These are phyloP conservation scores for Salix brachista DNA, from an alignment of 345 rosid species.

Conservation along the genomic window DNA sequence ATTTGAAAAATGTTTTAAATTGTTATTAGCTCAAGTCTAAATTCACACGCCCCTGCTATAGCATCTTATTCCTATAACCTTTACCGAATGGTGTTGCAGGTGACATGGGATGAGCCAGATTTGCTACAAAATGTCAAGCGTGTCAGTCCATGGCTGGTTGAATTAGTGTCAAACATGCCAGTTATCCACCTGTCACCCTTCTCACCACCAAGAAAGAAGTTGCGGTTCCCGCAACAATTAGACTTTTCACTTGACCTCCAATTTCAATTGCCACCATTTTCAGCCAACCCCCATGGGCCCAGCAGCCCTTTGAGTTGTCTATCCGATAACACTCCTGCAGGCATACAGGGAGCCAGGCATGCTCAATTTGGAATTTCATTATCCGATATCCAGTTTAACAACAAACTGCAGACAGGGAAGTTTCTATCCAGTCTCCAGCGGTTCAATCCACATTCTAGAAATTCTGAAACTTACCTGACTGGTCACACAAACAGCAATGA, in stretches of 20 bases:
- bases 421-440: slow-evolving; percentile 51
- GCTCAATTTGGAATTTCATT: slow-evolving; percentile 72
- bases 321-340: slow-evolving; percentile 78
- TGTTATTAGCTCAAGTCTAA: not conserved
- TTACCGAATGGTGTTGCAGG: slow-evolving; percentile 36
- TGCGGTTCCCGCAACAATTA: slow-evolving; percentile 53
- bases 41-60: not conserved
- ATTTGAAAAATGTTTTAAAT: not conserved
- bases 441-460: slow-evolving; percentile 42
- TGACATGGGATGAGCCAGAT: slow-evolving; percentile 98
- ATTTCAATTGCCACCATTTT: slow-evolving; percentile 55
- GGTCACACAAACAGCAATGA: slow-evolving; percentile 35
- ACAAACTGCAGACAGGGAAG: slow-evolving; percentile 53
- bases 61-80: not conserved
- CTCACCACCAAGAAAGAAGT: slow-evolving; percentile 88
- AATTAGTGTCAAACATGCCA: slow-evolving; percentile 75
- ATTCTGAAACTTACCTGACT: slow-evolving; percentile 32
- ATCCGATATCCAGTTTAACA: slow-evolving; percentile 58
- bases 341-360: slow-evolving; percentile 99
- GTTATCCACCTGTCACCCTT: slow-evolving; percentile 63
- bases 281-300: slow-evolving; percentile 58
- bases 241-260: slow-evolving; percentile 54
- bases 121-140: slow-evolving; percentile 87
- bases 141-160: slow-evolving; percentile 94
- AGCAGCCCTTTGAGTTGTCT: slow-evolving; percentile 64